These are phyloP conservation scores for Flueggea neowawraea DNA, from an alignment of 441 rosid genomes.

Conservation along the genomic window DNA sequence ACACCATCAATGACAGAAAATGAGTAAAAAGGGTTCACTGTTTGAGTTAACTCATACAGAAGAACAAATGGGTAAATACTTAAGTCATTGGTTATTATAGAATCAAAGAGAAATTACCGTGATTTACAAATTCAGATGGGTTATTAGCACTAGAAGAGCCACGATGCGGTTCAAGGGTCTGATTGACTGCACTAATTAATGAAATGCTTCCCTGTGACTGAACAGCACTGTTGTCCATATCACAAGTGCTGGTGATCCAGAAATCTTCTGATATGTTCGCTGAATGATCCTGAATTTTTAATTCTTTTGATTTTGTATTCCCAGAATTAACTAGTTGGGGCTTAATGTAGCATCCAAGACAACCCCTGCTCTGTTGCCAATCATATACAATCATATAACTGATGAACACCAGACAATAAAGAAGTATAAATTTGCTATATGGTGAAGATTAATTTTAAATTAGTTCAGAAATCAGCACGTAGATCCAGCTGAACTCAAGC, in stretches of 20 bases:
- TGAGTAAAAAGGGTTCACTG: no score
- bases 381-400: conserved; percentile 34
- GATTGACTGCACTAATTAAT: conserved; percentile 39
- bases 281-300: conserved; percentile 34
- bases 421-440: not conserved
- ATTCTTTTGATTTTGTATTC: conserved; percentile 53
- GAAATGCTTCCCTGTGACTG: conserved; percentile 65
- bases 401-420: conserved; percentile 10
- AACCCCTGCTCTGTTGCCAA: conserved; percentile 89
- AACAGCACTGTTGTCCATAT: conserved; percentile 50
- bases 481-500: no score
- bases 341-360: conserved; percentile 66
- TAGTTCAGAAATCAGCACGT: not conserved
- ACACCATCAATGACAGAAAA: no score
- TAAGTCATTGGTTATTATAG: conserved; percentile 8
- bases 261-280: conserved; percentile 46
- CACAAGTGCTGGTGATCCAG: conserved; percentile 53
- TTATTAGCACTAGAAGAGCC: conserved; percentile 37
- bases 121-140: conserved; percentile 72
- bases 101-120: conserved; percentile 48
- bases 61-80: no score
- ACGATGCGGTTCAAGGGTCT: conserved; percentile 43
- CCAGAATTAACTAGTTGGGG: conserved; percentile 35
- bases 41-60: no score
- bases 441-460: no score